Evolutionary conservation across 2,329 filamentous ascomycete species (phyloP).

Genomic region (Aspergillus unguis): DNA sequence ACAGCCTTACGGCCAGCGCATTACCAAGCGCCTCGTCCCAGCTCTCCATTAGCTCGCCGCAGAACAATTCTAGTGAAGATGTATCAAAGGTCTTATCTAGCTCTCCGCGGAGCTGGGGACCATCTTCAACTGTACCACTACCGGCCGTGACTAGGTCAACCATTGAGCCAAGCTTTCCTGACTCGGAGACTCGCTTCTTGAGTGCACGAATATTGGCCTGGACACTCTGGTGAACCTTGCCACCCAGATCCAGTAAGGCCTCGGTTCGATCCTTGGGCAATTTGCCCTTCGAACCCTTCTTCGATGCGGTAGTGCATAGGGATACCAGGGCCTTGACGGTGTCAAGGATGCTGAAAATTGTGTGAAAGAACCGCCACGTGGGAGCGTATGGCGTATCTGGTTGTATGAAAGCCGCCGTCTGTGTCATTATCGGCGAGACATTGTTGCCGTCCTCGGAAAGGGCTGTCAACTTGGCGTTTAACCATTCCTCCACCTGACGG

Average conservation of each 20-base stretch:
- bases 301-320: conserved; percentile 30
- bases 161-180: conserved; percentile 42
- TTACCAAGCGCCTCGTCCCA: conserved; percentile 47
- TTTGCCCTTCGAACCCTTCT: conserved; percentile 32
- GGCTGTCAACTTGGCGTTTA: conserved; percentile 25
- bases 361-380: conserved; percentile 43
- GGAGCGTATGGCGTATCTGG: conserved; percentile 29
- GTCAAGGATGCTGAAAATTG: conserved; percentile 38
- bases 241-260: conserved; percentile 23
- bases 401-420: conserved; percentile 25
- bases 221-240: conserved; percentile 32
- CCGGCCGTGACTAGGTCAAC: conserved; percentile 37
- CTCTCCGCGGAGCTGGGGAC: conserved; percentile 26
- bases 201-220: conserved; percentile 35
- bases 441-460: conserved; percentile 21
- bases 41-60: conserved; percentile 46
- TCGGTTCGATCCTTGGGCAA: conserved; percentile 35
- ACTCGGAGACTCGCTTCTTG: conserved; percentile 37
- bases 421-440: conserved; percentile 21
- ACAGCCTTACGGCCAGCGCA: conserved; percentile 32
- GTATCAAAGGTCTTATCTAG: conserved; percentile 37
- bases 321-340: conserved; percentile 39
- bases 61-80: conserved; percentile 42
- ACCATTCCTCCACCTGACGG: conserved; percentile 30
- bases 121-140: conserved; percentile 21